Base-by-base conservation (phyloP, 1,139 yeast species). In the Kluyveromyces sp. region DNA sequence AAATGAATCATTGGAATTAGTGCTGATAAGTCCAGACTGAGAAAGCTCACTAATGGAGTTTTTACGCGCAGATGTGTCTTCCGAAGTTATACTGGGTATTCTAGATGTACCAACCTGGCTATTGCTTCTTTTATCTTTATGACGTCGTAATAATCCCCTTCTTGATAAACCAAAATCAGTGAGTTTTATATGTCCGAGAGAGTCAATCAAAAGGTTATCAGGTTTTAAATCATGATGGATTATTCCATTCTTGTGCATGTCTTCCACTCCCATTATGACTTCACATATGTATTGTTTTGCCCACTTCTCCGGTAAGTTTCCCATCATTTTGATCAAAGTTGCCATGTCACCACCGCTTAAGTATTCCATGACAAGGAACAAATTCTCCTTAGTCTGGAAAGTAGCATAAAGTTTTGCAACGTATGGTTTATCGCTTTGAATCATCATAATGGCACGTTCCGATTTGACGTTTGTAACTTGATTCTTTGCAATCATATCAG, bases 301-400 rank as follows among this genome's bases (percentile, higher is more conserved):
- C 98, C 98, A 92, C 46, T 81, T 83, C 44, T 85, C 80, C 1
- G 95, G 86, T 33, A 86, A 66, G 2, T 83, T 81, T 0, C 94
- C 95, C 61, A 89, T 70, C 63, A 80, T 79, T 54, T 86, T 85
- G 28, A 94, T 68, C 40, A 94, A 68, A 0, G 95, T 83, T 0
- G 96, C 94, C 59, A 94, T 78, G 63, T 94, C 99, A 25, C 99
- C 99, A 33, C 98, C 98, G 54, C 85, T 87, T 39, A 92, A 69
- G 60, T 88, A 94, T 61, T 94, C 98, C 97, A 94, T 92, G 2
- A 94, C 98, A 53, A 94, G 70, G 58, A 86, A 94, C 22, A 94
- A 69, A 58, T 83, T 88, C 52, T 88, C 94, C 45, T 78, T 78
- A 46, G 88, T 85, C 65, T 94, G 98, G 60, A 94, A 94, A 32